Conservation (phyloP, 495 filamentous ascomycete species). For the Neurospora sublineolata region DNA sequence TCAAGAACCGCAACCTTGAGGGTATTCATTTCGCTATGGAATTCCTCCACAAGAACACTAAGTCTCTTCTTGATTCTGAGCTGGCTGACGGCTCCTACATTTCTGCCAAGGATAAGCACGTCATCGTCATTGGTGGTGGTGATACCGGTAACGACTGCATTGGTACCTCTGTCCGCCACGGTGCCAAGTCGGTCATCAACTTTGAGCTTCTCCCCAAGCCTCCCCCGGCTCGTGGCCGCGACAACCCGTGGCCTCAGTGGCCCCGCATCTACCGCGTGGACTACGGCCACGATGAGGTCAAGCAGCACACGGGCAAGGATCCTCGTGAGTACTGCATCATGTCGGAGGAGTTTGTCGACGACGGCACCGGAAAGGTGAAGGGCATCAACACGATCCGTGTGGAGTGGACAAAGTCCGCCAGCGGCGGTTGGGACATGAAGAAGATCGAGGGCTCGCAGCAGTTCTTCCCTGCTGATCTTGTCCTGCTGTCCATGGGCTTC, state of each 20-base stretch:
- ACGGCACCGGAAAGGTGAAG: conserved; percentile 78
- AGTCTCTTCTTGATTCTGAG: conserved; percentile 90
- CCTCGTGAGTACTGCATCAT: conserved; percentile 98
- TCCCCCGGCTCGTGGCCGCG: conserved; percentile 81
- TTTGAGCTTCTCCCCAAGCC: conserved; percentile 96
- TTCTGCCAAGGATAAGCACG: conserved; percentile 92
- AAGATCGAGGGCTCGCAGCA: conserved; percentile 88
- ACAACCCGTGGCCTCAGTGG: conserved; percentile 99
- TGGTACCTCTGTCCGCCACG: conserved; percentile 94
- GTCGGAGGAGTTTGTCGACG: conserved; percentile 95
- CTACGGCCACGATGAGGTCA: conserved; percentile 94
- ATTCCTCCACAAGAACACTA: conserved; percentile 97
- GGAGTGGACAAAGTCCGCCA: conserved; percentile 85
- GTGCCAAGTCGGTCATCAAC: conserved; percentile 92
- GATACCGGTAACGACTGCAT: conserved; percentile 99
- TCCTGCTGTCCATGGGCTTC: conserved; percentile 98
- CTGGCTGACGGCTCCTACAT: conserved; percentile 83
- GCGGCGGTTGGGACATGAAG: conserved; percentile 99
- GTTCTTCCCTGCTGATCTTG: conserved; percentile 95
- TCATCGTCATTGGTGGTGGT: conserved; percentile 96
- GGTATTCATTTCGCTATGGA: conserved; percentile 98
- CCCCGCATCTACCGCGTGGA: conserved; percentile 97
- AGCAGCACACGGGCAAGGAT: conserved; percentile 94
- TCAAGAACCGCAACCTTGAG: conserved; percentile 79
- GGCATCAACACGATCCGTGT: conserved; percentile 97